A percentile compares a stretch with the other conserved stretches of the same genome.
Evolutionary conservation across 169 alveolate species (phyloP).

Genomic region (Plasmodium adleri): DNA sequence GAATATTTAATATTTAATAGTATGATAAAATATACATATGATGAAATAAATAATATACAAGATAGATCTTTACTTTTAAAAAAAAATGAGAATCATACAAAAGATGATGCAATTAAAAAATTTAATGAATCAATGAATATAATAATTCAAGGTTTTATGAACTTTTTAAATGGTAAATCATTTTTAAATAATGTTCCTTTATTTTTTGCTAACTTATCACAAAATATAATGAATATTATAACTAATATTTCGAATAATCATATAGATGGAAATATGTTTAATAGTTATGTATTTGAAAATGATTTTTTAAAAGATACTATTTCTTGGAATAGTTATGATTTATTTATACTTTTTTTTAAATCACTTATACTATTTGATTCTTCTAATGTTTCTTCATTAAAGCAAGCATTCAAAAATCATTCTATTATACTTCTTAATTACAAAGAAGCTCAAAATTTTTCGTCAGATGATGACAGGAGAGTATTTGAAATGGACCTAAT

Average conservation of each 20-base stretch:
- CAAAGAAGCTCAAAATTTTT: slow-evolving; percentile 27
- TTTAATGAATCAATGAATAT: slow-evolving; percentile 33
- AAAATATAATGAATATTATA: slow-evolving; percentile 19
- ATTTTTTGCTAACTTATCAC: slow-evolving; percentile 41
- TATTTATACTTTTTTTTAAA: slow-evolving; percentile 66
- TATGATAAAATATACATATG: slow-evolving; percentile 29
- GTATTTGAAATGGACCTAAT: slow-evolving; percentile 49
- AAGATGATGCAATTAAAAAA: slow-evolving; percentile 13
- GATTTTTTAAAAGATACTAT: slow-evolving; percentile 36
- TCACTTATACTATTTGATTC: slow-evolving; percentile 61
- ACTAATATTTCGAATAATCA: slow-evolving; percentile 21
- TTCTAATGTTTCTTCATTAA: slow-evolving; percentile 67
- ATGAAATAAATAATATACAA: slow-evolving; percentile 57
- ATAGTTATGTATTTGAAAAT: slow-evolving; percentile 24
- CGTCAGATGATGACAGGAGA: slow-evolving; percentile 33
- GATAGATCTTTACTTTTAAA: slow-evolving; percentile 32
- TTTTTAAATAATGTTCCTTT: slow-evolving; percentile 29
- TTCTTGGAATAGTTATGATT: slow-evolving; percentile 42
- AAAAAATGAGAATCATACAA: slow-evolving; percentile 12
- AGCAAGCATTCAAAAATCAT: slow-evolving; percentile 47
- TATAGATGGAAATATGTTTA: slow-evolving; percentile 37
- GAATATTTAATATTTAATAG: slow-evolving; percentile 52
- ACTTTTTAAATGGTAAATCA: slow-evolving; percentile 28
- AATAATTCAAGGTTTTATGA: slow-evolving; percentile 40
- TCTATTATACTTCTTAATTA: slow-evolving; percentile 55